phyloP scores from a whole-genome alignment of 306 rosid species.

The Citrullus colocynthis region DNA sequence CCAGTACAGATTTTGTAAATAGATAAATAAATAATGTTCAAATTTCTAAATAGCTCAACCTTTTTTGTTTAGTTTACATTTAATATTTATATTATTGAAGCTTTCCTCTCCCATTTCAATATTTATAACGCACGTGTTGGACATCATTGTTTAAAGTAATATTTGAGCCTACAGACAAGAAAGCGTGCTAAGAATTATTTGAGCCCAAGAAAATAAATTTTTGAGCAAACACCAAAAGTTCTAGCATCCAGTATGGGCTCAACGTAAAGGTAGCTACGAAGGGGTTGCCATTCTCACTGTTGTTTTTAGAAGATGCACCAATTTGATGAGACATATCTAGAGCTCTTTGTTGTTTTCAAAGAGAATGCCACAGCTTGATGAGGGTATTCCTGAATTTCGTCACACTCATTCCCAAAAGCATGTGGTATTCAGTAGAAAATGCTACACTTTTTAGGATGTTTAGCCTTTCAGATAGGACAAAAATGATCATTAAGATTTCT shows the following conservation, averaged over 20 bases:
- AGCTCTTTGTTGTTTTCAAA: background rate
- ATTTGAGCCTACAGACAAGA: background rate
- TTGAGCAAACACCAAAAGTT: background rate
- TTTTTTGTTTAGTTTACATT: background rate
- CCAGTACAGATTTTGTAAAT: background rate
- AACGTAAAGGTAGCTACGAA: background rate
- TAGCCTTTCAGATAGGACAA: background rate
- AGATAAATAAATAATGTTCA: background rate
- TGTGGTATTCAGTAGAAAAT: background rate
- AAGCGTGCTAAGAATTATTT: background rate
- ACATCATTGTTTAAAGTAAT: background rate
- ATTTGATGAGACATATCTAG: background rate
- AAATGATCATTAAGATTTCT: background rate
- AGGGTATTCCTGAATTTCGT: background rate
- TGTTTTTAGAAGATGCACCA: background rate
- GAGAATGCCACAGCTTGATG: background rate
- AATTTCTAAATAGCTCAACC: background rate
- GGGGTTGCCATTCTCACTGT: background rate
- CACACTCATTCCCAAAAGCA: background rate
- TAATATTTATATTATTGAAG: background rate
- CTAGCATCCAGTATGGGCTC: background rate
- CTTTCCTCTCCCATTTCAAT: background rate
- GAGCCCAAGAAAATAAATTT: background rate
- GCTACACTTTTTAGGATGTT: background rate
- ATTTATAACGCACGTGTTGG: background rate